phyloP scores from a whole-genome alignment of 2,329 filamentous ascomycete species.

The Zymoseptoria ardabiliae region DNA sequence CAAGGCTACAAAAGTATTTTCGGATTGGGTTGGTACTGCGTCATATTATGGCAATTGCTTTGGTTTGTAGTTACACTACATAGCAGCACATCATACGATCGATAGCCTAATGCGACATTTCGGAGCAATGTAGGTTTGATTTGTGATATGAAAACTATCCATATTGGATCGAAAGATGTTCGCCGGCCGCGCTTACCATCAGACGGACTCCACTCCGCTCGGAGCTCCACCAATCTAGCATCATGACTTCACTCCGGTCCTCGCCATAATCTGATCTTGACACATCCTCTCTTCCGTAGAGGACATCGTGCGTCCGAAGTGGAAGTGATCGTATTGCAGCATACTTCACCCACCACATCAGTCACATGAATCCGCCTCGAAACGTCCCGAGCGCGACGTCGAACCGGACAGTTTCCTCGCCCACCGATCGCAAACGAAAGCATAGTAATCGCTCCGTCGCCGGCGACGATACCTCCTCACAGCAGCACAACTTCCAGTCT shows the following conservation, averaged over 20 bases:
- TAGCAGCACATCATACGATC: not conserved
- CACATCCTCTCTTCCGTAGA: not conserved
- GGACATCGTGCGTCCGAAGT: not conserved
- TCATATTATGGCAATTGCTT: constrained; percentile 70
- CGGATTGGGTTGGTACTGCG: constrained; percentile 61
- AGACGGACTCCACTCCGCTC: no score
- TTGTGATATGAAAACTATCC: no score
- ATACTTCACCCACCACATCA: not conserved
- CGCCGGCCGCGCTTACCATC: no score
- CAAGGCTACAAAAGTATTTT: constrained; percentile 55
- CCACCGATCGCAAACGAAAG: constrained; percentile 20
- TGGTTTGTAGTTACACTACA: constrained; percentile 22
- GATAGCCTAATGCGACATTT: not conserved
- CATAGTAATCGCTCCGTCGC: constrained; percentile 4
- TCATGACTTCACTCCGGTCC: not conserved
- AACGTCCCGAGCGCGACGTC: constrained; percentile 14
- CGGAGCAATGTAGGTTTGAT: not conserved
- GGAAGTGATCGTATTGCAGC: not conserved
- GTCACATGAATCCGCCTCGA: constrained; percentile 20
- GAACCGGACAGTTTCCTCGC: constrained; percentile 5
- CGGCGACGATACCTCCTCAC: constrained; percentile 21
- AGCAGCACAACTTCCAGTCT: constrained; percentile 38
- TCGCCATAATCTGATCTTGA: not conserved
- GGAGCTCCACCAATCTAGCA: not conserved
- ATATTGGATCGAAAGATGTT: no score